phyloP scores from a whole-genome alignment of 1,139 yeast species.

The Meyerozyma elateridarum region DNA sequence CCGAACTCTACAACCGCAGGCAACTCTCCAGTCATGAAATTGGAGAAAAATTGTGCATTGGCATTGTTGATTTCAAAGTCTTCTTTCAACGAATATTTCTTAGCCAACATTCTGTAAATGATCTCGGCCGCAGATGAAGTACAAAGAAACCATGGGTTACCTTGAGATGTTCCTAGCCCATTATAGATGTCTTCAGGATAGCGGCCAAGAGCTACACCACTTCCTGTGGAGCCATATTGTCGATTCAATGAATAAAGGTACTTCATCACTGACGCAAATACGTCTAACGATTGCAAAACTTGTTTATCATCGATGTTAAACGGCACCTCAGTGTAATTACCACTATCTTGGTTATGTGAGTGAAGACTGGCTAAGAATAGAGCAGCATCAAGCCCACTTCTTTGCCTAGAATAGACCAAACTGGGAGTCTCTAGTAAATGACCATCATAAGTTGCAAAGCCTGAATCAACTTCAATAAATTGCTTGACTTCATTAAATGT shows the following conservation, averaged over 20 bases:
- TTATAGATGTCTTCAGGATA: conserved; percentile 93
- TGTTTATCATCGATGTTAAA: conserved; percentile 53
- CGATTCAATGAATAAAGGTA: conserved; percentile 72
- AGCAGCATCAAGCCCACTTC: conserved; percentile 81
- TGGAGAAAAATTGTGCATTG: conserved; percentile 27
- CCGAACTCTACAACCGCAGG: conserved; percentile 39
- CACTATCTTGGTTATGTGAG: conserved; percentile 49
- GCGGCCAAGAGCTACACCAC: conserved; percentile 80
- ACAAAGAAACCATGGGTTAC: conserved; percentile 94
- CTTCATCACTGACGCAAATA: conserved; percentile 63
- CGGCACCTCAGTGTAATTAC: conserved; percentile 40
- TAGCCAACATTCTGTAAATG: conserved; percentile 35
- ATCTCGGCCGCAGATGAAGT: conserved; percentile 77
- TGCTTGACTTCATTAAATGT: conserved; percentile 31
- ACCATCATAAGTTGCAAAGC: conserved; percentile 38
- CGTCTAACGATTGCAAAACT: conserved; percentile 54
- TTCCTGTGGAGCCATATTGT: conserved; percentile 28
- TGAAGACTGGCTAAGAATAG: conserved; percentile 64
- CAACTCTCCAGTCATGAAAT: conserved; percentile 19
- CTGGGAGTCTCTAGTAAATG: conserved; percentile 70
- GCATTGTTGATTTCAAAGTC: conserved; percentile 23
- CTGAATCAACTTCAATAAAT: conserved; percentile 39
- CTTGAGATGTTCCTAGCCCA: conserved; percentile 68
- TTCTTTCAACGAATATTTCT: conserved; percentile 16
- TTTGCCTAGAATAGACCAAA: conserved; percentile 28